Evolutionary conservation across 805 yeast genomes (phyloP).

Genomic region (Wickerhamiella brachini): DNA sequence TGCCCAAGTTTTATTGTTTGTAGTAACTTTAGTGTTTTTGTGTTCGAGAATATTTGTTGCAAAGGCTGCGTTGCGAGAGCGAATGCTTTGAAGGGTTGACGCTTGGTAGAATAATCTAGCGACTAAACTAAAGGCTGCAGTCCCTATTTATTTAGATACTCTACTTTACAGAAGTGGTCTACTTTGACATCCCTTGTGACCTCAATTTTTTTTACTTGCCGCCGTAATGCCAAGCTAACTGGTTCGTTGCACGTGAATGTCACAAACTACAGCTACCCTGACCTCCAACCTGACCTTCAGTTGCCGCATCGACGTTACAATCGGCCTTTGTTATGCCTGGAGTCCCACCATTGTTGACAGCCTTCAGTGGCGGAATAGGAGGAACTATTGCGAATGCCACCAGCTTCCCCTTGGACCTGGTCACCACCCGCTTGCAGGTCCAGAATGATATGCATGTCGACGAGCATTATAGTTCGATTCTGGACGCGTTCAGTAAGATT

Average conservation of each 20-base stretch:
- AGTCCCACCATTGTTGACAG: constrained; percentile 20
- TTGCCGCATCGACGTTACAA: background rate
- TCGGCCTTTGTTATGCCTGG: constrained; percentile 2
- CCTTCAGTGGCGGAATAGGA: constrained; percentile 24
- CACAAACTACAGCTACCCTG: background rate
- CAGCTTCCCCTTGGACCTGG: constrained; percentile 22
- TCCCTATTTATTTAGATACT: too few relatives aligned
- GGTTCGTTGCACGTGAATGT: background rate
- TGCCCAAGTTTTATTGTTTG: too few relatives aligned
- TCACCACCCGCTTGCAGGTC: constrained; percentile 23
- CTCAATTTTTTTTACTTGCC: too few relatives aligned
- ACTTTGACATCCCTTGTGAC: too few relatives aligned
- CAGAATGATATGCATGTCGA: constrained; percentile 13
- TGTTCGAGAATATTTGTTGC: too few relatives aligned
- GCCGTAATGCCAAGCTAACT: too few relatives aligned
- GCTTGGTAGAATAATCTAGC: too few relatives aligned
- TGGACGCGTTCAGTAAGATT: constrained; percentile 64
- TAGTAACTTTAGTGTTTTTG: too few relatives aligned
- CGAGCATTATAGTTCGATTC: constrained; percentile 44
- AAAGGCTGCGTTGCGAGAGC: too few relatives aligned
- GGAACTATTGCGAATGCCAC: constrained; percentile 21
- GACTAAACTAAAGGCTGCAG: too few relatives aligned
- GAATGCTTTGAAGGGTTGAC: too few relatives aligned
- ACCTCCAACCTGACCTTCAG: background rate
- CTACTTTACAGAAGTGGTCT: too few relatives aligned